phyloP scores from a whole-genome alignment of 2,329 filamentous ascomycete species.

The Diplodia seriata region DNA sequence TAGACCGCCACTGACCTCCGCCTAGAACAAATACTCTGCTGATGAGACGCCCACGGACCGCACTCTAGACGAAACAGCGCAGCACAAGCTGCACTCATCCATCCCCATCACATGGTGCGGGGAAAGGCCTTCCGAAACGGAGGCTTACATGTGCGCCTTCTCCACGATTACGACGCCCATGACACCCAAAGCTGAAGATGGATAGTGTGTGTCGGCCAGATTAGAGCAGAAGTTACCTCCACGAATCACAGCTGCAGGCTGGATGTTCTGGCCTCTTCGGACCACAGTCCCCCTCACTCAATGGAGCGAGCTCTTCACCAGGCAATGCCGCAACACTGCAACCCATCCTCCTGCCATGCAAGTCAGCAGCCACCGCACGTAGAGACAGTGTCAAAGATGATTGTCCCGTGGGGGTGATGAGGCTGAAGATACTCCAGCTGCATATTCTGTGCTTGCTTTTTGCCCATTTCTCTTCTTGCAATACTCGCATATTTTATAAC shows the following conservation, averaged over 20 bases:
- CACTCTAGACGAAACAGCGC: not conserved
- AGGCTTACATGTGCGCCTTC: not conserved
- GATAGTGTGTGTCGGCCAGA: not conserved
- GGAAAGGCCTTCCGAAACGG: not conserved
- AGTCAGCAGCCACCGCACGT: constrained; percentile 5
- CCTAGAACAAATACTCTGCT: constrained; percentile 1
- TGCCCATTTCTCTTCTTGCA: not conserved
- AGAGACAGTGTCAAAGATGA: not conserved
- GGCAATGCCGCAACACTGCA: not conserved
- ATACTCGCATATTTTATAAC: not conserved
- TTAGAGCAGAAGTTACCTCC: not conserved
- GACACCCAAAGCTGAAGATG: not conserved
- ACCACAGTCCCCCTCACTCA: not conserved
- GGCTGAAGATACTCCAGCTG: not conserved
- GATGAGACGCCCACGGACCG: not conserved
- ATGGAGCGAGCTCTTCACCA: not conserved
- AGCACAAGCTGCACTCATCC: not conserved
- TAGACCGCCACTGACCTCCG: not conserved
- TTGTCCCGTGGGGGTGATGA: not conserved
- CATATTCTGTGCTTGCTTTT: not conserved
- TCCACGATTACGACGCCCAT: constrained; percentile 9
- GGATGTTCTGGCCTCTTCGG: not conserved
- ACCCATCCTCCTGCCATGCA: not conserved
- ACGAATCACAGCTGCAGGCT: not conserved
- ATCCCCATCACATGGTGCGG: not conserved